phyloP scores from a whole-genome alignment of 2,329 filamentous ascomycete genomes.

The Trichoderma semiorbis region DNA sequence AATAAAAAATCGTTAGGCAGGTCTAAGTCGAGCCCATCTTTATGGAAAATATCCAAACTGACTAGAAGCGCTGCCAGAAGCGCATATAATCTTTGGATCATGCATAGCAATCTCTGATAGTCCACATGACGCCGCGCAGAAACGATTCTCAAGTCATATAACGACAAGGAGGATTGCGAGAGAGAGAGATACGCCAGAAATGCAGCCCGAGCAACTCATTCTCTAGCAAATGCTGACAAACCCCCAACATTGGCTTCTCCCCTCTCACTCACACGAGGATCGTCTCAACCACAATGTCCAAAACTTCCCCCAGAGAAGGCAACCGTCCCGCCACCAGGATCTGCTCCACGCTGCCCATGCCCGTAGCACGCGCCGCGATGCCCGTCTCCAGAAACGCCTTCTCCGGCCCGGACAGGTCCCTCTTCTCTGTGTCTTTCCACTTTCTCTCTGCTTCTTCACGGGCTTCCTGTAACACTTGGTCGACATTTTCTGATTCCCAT shows the following conservation, averaged over 20 bases:
- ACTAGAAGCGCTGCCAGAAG: background rate
- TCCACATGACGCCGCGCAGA: background rate
- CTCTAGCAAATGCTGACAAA: background rate
- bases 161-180: background rate
- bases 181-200: background rate
- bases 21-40: background rate
- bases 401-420: conserved; percentile 53
- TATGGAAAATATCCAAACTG: background rate
- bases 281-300: conserved; percentile 45
- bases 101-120: background rate
- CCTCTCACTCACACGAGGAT: conserved; percentile 35
- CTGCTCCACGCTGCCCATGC: conserved; percentile 30
- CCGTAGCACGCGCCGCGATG: conserved; percentile 32
- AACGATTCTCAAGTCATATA: background rate
- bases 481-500: conserved; percentile 71
- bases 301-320: conserved; percentile 42
- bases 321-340: conserved; percentile 33
- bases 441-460: conserved; percentile 67
- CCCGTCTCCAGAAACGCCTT: conserved; percentile 56
- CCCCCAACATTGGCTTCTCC: background rate
- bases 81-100: background rate
- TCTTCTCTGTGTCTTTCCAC: conserved; percentile 65
- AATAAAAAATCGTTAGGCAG: background rate
- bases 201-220: background rate
- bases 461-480: conserved; percentile 63